phyloP scores from a whole-genome alignment of 2,329 filamentous ascomycete genomes.

The Incumbomyces delicatus region DNA sequence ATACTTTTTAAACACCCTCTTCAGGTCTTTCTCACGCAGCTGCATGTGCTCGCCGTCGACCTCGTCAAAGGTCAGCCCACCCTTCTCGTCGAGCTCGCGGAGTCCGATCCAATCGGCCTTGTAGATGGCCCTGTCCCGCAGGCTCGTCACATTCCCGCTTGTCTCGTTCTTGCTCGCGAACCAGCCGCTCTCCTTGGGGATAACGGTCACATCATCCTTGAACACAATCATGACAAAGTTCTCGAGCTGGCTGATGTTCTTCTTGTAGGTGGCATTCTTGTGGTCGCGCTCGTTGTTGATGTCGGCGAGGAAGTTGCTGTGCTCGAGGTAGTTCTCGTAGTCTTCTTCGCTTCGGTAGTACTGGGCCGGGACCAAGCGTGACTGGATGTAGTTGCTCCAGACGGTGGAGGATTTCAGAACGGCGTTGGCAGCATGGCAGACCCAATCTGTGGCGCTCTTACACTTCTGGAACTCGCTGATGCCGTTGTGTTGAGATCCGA shows the following conservation, averaged over 20 bases:
- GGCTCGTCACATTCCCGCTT: constrained; percentile 47
- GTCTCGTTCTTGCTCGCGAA: constrained; percentile 77
- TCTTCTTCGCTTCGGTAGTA: constrained; percentile 72
- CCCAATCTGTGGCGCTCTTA: constrained; percentile 53
- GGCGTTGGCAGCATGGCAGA: constrained; percentile 72
- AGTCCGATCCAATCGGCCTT: constrained; percentile 90
- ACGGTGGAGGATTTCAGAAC: constrained; percentile 64
- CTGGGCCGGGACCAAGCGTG: constrained; percentile 77
- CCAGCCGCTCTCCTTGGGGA: constrained; percentile 85
- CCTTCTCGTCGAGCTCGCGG: constrained; percentile 66
- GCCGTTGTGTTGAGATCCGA: constrained; percentile 85
- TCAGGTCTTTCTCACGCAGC: constrained; percentile 56
- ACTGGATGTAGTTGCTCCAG: constrained; percentile 71
- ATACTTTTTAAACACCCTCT: constrained; percentile 50
- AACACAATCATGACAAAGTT: constrained; percentile 88
- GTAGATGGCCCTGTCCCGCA: constrained; percentile 66
- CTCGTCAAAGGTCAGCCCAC: constrained; percentile 64
- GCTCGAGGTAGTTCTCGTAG: constrained; percentile 62
- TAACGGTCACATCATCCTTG: constrained; percentile 70
- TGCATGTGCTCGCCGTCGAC: constrained; percentile 76
- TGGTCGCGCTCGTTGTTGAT: constrained; percentile 79
- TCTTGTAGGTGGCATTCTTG: constrained; percentile 67
- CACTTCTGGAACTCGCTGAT: constrained; percentile 77
- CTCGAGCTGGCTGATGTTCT: constrained; percentile 58
- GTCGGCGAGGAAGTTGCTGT: constrained; percentile 84